These are phyloP conservation scores for Starmerella roubikii DNA, from an alignment of 805 yeast genomes.

Conservation along the genomic window DNA sequence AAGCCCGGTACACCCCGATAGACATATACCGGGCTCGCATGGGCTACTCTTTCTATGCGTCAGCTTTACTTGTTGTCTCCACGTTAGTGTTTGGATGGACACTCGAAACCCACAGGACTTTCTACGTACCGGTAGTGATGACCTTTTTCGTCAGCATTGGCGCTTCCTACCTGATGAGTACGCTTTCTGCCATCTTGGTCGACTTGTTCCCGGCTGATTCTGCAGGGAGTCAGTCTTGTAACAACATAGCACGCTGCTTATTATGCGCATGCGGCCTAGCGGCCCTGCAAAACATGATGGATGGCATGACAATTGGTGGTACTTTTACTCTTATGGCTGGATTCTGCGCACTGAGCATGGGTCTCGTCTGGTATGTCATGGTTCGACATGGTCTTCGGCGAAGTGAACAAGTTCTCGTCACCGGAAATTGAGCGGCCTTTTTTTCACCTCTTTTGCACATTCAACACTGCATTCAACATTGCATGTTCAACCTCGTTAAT, in stretches of 20 bases:
- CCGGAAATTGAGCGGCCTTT: neutral
- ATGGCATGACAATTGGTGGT: constrained; percentile 53
- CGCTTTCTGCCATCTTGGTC: constrained; percentile 54
- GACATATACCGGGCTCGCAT: constrained; percentile 42
- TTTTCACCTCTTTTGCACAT: too few relatives aligned
- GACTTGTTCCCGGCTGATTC: constrained; percentile 59
- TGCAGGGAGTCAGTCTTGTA: constrained; percentile 60
- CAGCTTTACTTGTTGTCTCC: constrained; percentile 30
- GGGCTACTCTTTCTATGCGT: constrained; percentile 33
- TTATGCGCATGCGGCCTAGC: constrained; percentile 59
- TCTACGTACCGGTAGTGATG: constrained; percentile 45
- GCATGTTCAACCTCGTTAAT: too few relatives aligned
- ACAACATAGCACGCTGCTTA: constrained; percentile 62
- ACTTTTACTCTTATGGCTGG: constrained; percentile 59
- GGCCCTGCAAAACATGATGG: constrained; percentile 47
- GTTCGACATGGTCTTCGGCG: constrained; percentile 9
- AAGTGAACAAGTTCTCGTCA: neutral
- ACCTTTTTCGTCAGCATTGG: constrained; percentile 45
- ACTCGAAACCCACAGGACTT: constrained; percentile 33
- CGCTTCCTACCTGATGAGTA: constrained; percentile 44
- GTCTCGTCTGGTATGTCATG: constrained; percentile 10
- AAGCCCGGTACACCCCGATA: constrained; percentile 17
- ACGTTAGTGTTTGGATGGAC: constrained; percentile 63
- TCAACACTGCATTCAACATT: too few relatives aligned
- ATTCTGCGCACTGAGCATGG: constrained; percentile 19